Conservation (phyloP, 225 moss, liverwort and hornwort species). For the Antitrichia curtipendula region DNA sequence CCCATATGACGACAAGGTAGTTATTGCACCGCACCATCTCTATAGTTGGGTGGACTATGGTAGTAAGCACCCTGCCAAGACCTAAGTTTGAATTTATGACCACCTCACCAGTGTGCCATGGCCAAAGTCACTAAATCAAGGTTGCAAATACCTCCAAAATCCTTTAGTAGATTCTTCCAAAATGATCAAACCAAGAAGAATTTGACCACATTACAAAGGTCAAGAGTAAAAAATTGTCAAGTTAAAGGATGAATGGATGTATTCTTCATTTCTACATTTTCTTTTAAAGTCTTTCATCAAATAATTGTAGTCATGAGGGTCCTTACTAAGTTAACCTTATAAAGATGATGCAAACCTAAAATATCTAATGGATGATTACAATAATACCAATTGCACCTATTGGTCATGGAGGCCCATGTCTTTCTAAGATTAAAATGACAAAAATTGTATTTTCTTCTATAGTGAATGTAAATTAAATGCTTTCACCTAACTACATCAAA, state of each 20-base stretch:
- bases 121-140: too few relatives aligned
- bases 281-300: fast-evolving
- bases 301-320: too few relatives aligned
- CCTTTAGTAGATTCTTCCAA: too few relatives aligned
- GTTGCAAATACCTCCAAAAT: too few relatives aligned
- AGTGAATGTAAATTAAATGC: neutral
- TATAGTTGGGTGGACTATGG: too few relatives aligned
- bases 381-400: neutral
- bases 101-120: too few relatives aligned
- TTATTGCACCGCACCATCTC: too few relatives aligned
- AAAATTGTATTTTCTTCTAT: neutral
- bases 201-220: neutral
- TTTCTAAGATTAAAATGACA: neutral
- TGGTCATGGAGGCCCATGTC: fast-evolving
- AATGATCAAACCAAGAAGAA: neutral
- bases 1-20: too few relatives aligned
- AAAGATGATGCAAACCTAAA: fast-evolving
- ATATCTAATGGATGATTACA: neutral
- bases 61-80: too few relatives aligned
- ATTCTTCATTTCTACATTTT: neutral
- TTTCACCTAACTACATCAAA: neutral
- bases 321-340: neutral
- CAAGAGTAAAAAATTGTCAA: neutral
- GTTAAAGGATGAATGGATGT: neutral
- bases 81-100: too few relatives aligned